Base-by-base conservation (phyloP, 2,329 filamentous ascomycete genomes). In the Trichoderma pleuroti region DNA sequence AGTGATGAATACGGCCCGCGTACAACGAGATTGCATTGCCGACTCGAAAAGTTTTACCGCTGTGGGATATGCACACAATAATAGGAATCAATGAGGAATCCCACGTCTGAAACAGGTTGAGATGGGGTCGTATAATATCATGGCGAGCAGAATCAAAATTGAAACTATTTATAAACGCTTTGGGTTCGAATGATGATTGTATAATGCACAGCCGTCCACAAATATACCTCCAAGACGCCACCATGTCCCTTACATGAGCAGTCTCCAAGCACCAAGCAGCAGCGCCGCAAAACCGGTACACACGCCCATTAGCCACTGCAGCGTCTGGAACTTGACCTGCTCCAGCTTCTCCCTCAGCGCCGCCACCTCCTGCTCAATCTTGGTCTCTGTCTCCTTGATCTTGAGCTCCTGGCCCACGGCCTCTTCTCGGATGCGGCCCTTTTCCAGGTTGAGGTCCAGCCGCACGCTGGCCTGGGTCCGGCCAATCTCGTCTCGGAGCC, bases 371-470 rank as follows among this genome's bases (percentile, higher is more conserved):
- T 98, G 95, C 85, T 99, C 96, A 77, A 99, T 98, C 82, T 97
- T 91, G 71, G 94, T 97, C 84, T 99, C 96, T 14, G 96, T 98
- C 87, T 99, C 96, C 85, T 97, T 98, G 77, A 99, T 93, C 85
- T 97, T 97, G 82, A 99, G 89, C 82, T 99, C 96, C 83, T 98
- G 96, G 71, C 92, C 92, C 75, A 97, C 97, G 21, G 94, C 94
- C 85, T 99, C 96, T 82, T 99, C 96, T 73, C 96, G 86, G 75
- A 98, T 99, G 73, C 96, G 88, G 16, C 96, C 96, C 84, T 99
- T 99, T 79, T 99, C 96, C 59, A 99, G 84, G 81, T 98, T 99
- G 72, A 99, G 84, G 81, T 99, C 96, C 59, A 99, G 84, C 72
- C 95, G 87, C 46, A 98, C 94, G 73, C 92, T 95, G 7, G 95